phyloP scores from a whole-genome alignment of 2,329 filamentous ascomycete species.

The Huntiella bhutanensis region DNA sequence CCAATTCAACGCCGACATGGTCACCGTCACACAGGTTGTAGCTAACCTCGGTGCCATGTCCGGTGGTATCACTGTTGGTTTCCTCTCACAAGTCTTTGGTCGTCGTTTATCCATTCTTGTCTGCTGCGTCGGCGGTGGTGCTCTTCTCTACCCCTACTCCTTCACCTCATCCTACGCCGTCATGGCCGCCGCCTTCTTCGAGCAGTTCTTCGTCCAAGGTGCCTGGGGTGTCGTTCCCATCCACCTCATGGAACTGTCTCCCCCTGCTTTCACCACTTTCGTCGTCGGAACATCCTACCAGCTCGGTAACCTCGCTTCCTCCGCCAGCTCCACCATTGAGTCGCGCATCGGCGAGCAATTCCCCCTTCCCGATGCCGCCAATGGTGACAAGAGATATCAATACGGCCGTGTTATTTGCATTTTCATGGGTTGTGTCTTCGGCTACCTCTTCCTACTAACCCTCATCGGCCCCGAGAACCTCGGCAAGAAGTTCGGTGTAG shows the following conservation, averaged over 20 bases:
- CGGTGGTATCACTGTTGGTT: conserved; percentile 54
- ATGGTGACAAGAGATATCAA: conserved; percentile 36
- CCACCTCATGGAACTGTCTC: conserved; percentile 59
- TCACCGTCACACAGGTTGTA: conserved; percentile 53
- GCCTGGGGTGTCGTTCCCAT: conserved; percentile 63
- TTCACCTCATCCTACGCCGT: conserved; percentile 37
- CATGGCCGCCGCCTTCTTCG: conserved; percentile 48
- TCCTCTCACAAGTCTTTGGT: conserved; percentile 55
- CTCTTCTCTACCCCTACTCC: conserved; percentile 52
- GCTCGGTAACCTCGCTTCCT: conserved; percentile 55
- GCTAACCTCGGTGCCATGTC: conserved; percentile 64
- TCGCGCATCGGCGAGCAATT: conserved; percentile 56
- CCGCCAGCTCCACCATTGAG: conserved; percentile 56
- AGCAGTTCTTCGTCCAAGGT: conserved; percentile 62
- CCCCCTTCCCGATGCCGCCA: conserved; percentile 40
- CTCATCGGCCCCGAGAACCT: conserved; percentile 41
- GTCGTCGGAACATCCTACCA: conserved; percentile 59
- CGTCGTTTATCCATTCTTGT: conserved; percentile 48
- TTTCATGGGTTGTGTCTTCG: conserved; percentile 73
- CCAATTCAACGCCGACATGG: conserved; percentile 26
- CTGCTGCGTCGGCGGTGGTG: conserved; percentile 38
- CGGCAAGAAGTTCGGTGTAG: conserved; percentile 30
- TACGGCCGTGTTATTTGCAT: conserved; percentile 79
- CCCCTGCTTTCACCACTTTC: conserved; percentile 53
- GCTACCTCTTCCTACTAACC: conserved; percentile 40